Percentiles rank a stretch among this genome's conserved stretches.
Conservation (phyloP, 2,329 filamentous ascomycete genomes). For the Fusarium sp. region DNA sequence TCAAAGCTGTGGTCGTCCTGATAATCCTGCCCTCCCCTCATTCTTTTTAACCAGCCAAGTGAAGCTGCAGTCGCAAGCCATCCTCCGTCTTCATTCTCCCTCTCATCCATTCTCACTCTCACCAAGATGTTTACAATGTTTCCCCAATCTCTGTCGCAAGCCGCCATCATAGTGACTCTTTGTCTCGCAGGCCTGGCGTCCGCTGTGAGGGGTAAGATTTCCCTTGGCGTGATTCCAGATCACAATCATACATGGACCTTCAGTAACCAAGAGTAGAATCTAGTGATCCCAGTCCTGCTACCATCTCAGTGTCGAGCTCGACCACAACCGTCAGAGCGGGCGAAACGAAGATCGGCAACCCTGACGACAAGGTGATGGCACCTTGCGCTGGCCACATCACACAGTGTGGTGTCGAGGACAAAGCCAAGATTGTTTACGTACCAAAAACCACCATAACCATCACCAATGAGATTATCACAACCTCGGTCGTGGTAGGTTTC, state of each 20-base stretch:
- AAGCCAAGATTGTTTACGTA: not conserved
- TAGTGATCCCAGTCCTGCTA: not conserved
- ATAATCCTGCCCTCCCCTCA: not conserved
- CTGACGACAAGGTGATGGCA: not conserved
- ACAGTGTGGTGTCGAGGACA: not conserved
- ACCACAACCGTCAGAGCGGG: not conserved
- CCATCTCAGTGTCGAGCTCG: accelerated
- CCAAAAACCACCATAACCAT: accelerated
- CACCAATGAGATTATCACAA: accelerated
- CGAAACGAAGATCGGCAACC: accelerated
- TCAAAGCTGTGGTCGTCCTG: not conserved
- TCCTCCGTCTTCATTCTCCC: not conserved
- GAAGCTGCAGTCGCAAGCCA: not conserved
- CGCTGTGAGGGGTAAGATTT: not conserved
- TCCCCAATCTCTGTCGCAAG: not conserved
- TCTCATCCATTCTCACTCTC: too few relatives aligned
- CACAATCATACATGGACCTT: accelerated
- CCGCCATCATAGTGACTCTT: not conserved
- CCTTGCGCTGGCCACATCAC: not conserved
- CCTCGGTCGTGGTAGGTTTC: accelerated
- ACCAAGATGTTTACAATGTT: not conserved
- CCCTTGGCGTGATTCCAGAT: accelerated
- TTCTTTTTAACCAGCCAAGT: not conserved
- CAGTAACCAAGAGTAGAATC: not conserved
- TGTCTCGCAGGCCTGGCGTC: not conserved